Conservation (phyloP, 371 early-diverging fungal genomes). For the Nematocida sp. region DNA sequence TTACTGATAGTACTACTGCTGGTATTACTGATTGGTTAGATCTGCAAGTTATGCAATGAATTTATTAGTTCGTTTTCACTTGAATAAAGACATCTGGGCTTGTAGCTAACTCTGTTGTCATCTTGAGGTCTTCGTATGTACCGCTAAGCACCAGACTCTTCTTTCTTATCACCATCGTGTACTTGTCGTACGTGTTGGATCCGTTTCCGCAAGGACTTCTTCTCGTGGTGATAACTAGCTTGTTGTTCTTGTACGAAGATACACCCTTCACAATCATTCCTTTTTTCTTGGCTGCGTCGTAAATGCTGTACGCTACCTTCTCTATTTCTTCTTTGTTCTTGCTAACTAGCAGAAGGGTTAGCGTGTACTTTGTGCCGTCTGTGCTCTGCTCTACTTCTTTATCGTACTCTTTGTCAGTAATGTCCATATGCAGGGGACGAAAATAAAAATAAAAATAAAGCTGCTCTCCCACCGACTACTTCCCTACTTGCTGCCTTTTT, state of each 20-base stretch:
- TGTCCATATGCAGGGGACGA: slow-evolving; percentile 44
- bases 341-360: slow-evolving; percentile 35
- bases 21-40: no score
- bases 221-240: slow-evolving; percentile 27
- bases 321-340: slow-evolving; percentile 47
- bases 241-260: slow-evolving; percentile 41
- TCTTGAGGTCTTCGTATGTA: slow-evolving; percentile 36
- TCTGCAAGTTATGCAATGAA: no score
- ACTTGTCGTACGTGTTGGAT: slow-evolving; percentile 49
- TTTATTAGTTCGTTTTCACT: slow-evolving; percentile 38
- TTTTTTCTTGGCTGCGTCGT: slow-evolving; percentile 46
- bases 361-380: slow-evolving; percentile 22
- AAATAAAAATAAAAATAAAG: slow-evolving; percentile 39
- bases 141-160: slow-evolving; percentile 39
- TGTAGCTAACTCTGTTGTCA: slow-evolving; percentile 25
- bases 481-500: not conserved
- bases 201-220: slow-evolving; percentile 46
- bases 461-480: not conserved
- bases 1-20: no score
- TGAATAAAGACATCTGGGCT: slow-evolving; percentile 51
- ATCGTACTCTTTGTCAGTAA: slow-evolving; percentile 44
- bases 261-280: slow-evolving; percentile 10
- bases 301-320: slow-evolving; percentile 35
- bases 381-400: slow-evolving; percentile 39
- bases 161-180: slow-evolving; percentile 45